Evolutionary conservation across 202 grass and related monocot genomes (phyloP).

Genomic region (Schoenoplectus tabernaemontani): DNA sequence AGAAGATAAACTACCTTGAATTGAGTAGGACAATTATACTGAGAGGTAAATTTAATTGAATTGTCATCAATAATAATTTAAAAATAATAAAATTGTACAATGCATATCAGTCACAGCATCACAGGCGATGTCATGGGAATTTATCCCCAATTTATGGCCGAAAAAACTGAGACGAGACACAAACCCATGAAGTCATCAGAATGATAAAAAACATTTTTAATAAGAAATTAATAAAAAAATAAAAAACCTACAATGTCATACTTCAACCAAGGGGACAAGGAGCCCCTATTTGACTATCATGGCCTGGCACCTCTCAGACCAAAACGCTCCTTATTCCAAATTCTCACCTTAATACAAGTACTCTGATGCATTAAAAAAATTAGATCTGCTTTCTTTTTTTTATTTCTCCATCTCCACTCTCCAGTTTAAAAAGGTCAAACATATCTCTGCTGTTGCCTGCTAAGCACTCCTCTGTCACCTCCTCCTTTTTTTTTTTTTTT

Average conservation of each 20-base stretch:
- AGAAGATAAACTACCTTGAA: too few species aligned
- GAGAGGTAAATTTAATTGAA: too few species aligned
- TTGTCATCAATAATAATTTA: too few species aligned
- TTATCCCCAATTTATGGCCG: constrained; percentile 15
- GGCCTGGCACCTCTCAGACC: constrained; percentile 12
- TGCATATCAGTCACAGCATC: too few species aligned
- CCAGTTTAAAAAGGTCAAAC: constrained; percentile 31
- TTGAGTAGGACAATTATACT: too few species aligned
- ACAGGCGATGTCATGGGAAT: not conserved
- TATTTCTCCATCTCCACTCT: too few species aligned
- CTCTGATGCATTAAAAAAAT: constrained; percentile 9
- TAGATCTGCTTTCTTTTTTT: not conserved
- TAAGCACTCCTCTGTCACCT: too few species aligned
- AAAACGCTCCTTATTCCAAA: constrained; percentile 20
- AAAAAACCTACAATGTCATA: not conserved
- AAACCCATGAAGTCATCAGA: not conserved
- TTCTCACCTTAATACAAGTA: not conserved
- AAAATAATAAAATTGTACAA: too few species aligned
- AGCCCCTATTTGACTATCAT: not conserved
- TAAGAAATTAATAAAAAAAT: not conserved
- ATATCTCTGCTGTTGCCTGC: constrained; percentile 16
- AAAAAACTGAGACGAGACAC: constrained; percentile 7
- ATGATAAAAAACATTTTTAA: not conserved
- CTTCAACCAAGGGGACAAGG: constrained; percentile 20
- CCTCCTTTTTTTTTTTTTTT: too few species aligned